Base-by-base conservation (phyloP, 2,329 filamentous ascomycete species). In the Thermothelomyces thermophilus region DNA sequence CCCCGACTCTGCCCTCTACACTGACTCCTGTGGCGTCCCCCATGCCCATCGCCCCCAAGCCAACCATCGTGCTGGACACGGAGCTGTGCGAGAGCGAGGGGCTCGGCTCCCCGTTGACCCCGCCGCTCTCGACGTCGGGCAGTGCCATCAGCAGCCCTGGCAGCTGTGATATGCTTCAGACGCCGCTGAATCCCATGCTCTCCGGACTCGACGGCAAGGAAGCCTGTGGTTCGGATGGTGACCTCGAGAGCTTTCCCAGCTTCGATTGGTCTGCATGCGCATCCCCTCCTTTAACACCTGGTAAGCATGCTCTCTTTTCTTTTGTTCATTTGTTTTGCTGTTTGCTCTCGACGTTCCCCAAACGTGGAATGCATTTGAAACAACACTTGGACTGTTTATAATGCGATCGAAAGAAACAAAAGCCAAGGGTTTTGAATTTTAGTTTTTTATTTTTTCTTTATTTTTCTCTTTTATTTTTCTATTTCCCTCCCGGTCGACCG, bases 201-300 rank as follows among this genome's bases (percentile, higher is more conserved):
- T 87, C 87, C 34, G 77, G 81, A 3, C 73, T 87, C 52, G 78
- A 84, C 57, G 79, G 69, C 59, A 90, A 90, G 75, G 77, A 87
- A 57, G 78, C 77, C 24, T 82, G 84, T 57, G 84, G 91, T 61
- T 75, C 78, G 41, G 84, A 87, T 54, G 76, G 83, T 19, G 77
- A 83, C 60, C 78, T 80, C 17, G 87, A 93, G 70, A 82, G 83
- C 56, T 76, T 91, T 49, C 80, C 86, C 46, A 76, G 74, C 56
- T 75, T 86, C 56, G 86, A 91, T 61, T 94, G 88, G 85, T 76
- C 84, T 50, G 82, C 78, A 65, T 84, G 82, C 53, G 79, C 80
- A 51, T 95, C 90, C 28, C 90, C 90, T 45, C 88, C 89, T 20
- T 82, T 95, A 79, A 94, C 89, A 62, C 90, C 90, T 79, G 82